Evolutionary conservation across 1,284 basidiomycete species (phyloP).

Genomic region (Heliocybe sulcata): DNA sequence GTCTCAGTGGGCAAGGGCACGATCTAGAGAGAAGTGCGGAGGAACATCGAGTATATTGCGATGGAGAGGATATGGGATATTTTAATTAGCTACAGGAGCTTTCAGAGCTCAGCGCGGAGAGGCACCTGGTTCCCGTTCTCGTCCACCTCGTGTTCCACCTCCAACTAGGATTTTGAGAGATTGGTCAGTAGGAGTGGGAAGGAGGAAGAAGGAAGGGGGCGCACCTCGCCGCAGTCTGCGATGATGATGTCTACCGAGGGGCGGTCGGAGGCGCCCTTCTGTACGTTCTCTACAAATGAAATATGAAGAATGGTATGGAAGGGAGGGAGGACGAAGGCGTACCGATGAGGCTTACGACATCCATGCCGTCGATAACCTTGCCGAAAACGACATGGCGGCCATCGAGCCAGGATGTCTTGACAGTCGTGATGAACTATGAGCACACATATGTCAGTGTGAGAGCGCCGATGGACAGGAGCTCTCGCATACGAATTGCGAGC

Average conservation of each 20-base stretch:
- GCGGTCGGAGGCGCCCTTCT: conserved; percentile 63
- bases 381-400: conserved; percentile 88
- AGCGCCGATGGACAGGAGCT: neutral
- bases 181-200: neutral
- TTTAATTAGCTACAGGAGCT: conserved; percentile 14
- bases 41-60: conserved; percentile 14
- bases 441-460: conserved; percentile 7
- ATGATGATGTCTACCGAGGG: conserved; percentile 74
- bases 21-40: conserved; percentile 17
- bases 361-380: conserved; percentile 85
- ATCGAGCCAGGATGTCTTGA: conserved; percentile 72
- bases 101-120: conserved; percentile 85
- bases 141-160: conserved; percentile 52
- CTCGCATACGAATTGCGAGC: conserved; percentile 74
- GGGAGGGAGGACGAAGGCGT: conserved; percentile 13
- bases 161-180: conserved; percentile 36
- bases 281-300: conserved; percentile 53
- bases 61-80: conserved; percentile 11
- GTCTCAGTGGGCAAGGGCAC: neutral
- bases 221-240: conserved; percentile 77
- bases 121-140: conserved; percentile 83
- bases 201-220: conserved; percentile 10
- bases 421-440: conserved; percentile 75
- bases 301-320: conserved; percentile 10
- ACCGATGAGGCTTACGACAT: conserved; percentile 74